Base-by-base conservation (phyloP, 148 eudicot genomes). In the Tetragonia tetragonoides region DNA sequence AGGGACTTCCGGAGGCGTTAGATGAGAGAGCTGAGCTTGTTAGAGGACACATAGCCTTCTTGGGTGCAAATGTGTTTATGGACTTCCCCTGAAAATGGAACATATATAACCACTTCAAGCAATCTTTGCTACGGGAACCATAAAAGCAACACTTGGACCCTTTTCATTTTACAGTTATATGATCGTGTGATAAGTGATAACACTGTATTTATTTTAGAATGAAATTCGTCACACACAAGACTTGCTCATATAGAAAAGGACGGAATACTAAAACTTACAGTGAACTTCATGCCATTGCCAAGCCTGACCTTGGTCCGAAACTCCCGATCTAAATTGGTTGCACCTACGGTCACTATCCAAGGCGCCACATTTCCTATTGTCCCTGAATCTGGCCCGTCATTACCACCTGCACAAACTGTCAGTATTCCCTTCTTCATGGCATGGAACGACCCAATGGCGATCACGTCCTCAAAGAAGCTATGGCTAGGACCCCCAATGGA, bases 371-470 rank as follows among this genome's bases (percentile, higher is more conserved):
- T 93, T 16, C 72, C n/a, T 2, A 93, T 80, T 0, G 91, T 77
- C 11, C 46, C 61, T 3, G n/a, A 10, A 2, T 69, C 42, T 0
- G 97, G 97, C 16, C 97, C 97, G 0, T 66, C 42, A 68, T 93
- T 93, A 6, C 97, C 97, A 0, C 65, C 95, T 0, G 97, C 90
- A 63, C 88, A 85, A 0, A 83, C 85, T 0, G 87, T 85, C 60
- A 89, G 62, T 42, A 93, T 84, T 10, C 95, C 95, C 63, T 78
- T 88, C 80, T 83, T 86, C 78, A 81, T 71, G 20, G 97, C 97
- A 70, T 93, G 95, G 67, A 93, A 93, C 9, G 92, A 72, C 8
- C 97, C 97, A 9, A 93, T 93, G 17, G 95, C 90, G 0, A 88
- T 75, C 2, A 85, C 67, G 24, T 93, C 93, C 10, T 84, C 76